These are phyloP conservation scores for Rasamsonia emersonii DNA, from an alignment of 2,329 filamentous ascomycete species.

Conservation along the genomic window DNA sequence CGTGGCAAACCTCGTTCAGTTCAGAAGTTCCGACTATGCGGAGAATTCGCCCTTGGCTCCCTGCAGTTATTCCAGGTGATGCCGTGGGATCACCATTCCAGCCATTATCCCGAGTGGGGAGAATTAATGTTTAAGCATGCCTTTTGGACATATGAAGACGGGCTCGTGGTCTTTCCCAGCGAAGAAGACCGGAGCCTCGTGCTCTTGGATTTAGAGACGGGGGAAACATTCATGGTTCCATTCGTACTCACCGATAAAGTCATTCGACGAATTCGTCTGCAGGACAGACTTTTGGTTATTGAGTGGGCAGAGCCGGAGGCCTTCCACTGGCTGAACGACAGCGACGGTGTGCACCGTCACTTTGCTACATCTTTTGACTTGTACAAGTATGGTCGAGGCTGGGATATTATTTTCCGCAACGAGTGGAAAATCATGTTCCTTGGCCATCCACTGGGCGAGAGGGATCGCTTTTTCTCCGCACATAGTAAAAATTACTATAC, in stretches of 20 bases:
- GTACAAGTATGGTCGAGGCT: constrained; percentile 18
- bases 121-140: constrained; percentile 29
- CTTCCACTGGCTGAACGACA: constrained; percentile 45
- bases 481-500: constrained; percentile 54
- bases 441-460: constrained; percentile 46
- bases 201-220: constrained; percentile 44
- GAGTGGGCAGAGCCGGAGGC: constrained; percentile 52
- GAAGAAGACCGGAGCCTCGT: constrained; percentile 27
- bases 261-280: constrained; percentile 48
- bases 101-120: constrained; percentile 21
- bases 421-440: constrained; percentile 55
- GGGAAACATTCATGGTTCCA: constrained; percentile 38
- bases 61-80: constrained; percentile 33
- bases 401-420: constrained; percentile 43
- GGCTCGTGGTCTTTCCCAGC: constrained; percentile 47
- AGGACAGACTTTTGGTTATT: constrained; percentile 49
- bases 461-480: constrained; percentile 54
- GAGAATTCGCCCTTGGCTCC: constrained; percentile 26
- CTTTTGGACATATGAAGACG: constrained; percentile 51
- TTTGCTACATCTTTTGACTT: constrained; percentile 54
- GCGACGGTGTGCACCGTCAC: constrained; percentile 47
- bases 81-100: constrained; percentile 34
- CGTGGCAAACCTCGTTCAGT: constrained; percentile 40
- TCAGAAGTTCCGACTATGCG: constrained; percentile 37
- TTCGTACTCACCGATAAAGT: constrained; percentile 44